Percentiles rank a stretch among this genome's conserved stretches.
These are phyloP conservation scores for Eutypa lata DNA, from an alignment of 2,329 filamentous ascomycete genomes.

Conservation along the genomic window DNA sequence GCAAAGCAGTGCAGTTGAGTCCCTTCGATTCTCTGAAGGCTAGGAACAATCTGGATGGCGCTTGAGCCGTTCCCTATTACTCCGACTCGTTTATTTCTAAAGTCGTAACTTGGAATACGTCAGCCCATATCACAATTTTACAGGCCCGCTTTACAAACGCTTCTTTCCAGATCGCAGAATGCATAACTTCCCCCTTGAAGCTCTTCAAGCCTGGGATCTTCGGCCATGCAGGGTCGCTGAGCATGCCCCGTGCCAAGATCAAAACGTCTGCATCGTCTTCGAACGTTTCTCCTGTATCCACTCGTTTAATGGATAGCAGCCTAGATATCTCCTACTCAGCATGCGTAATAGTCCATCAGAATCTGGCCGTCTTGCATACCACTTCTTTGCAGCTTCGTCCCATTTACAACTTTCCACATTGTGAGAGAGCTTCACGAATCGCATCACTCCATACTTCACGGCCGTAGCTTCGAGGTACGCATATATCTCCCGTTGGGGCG, in stretches of 20 bases:
- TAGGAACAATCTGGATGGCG: conserved; percentile 51
- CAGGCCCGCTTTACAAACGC: conserved; percentile 18
- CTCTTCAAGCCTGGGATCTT: conserved; percentile 37
- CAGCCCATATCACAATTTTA: neutral
- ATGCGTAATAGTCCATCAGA: too few relatives aligned
- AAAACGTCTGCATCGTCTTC: conserved; percentile 39
- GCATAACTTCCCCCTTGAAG: conserved; percentile 42
- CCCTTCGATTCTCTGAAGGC: conserved; percentile 42
- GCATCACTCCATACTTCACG: conserved; percentile 42
- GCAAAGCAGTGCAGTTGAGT: conserved; percentile 43
- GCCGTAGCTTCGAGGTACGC: conserved; percentile 46
- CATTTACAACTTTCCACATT: conserved; percentile 38
- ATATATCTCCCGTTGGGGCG: conserved; percentile 45
- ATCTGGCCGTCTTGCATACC: conserved; percentile 21
- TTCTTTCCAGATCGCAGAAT: conserved; percentile 44
- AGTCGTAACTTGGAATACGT: conserved; percentile 40
- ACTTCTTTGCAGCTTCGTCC: conserved; percentile 37
- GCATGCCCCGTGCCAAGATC: conserved; percentile 38
- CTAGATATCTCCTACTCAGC: conserved; percentile 18
- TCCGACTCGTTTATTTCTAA: conserved; percentile 44
- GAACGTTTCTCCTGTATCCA: conserved; percentile 33
- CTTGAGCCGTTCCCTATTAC: conserved; percentile 52
- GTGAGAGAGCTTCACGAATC: conserved; percentile 44
- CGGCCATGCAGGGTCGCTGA: conserved; percentile 43
- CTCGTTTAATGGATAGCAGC: conserved; percentile 31